Base-by-base conservation (phyloP, 2,329 filamentous ascomycete species). In the Ascochyta clinopodiicola region DNA sequence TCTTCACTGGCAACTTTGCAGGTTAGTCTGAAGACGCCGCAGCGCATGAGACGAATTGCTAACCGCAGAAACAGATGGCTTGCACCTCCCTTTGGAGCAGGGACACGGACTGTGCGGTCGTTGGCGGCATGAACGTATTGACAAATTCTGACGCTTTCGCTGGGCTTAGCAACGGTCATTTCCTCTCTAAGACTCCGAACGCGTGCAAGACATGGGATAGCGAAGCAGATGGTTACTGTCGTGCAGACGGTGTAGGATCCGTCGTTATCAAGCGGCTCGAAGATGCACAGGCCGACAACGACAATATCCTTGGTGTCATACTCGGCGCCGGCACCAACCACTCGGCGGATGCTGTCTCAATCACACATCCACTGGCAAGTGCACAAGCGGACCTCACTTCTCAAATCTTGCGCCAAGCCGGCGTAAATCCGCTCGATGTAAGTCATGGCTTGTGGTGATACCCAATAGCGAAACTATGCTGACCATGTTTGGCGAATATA, bases 251-350 rank as follows among this genome's bases (percentile, higher is more conserved):
- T 13, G 48, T 62, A 27, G 71, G 56, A 2, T 37, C 59, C 1
- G 53, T 74, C 1, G 59, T 76, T 4, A 32, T 76, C 21, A 75
- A 76, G 53, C 56, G 69, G 0, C 52, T 71, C 2, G 57, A 61
- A 7, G 72, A 73, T 46, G 72, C 72, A 6, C 34, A 68, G 5
- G 64, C 62, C 1, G 63, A 71, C 24, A 67, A 67, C 2, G 79
- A 81, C 62, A 77, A 57, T 8, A 72, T 55, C 17, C 60, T 68
- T 7, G 73, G 50, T 10, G 62, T 70, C 9, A 67, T 75, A 22
- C 42, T 56, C 2, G 73, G 64, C 2, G 65, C 74, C 1, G 67
- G 58, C 3, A 78, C 74, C 2, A 82, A 81, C 43, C 75, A 81
- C 51, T 78, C 75, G 1, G 51, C 44, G 1, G 49, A 61, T 2